These are phyloP conservation scores for Umbelopsis sp. DNA, from an alignment of 371 early-diverging fungal genomes.

Conservation along the genomic window DNA sequence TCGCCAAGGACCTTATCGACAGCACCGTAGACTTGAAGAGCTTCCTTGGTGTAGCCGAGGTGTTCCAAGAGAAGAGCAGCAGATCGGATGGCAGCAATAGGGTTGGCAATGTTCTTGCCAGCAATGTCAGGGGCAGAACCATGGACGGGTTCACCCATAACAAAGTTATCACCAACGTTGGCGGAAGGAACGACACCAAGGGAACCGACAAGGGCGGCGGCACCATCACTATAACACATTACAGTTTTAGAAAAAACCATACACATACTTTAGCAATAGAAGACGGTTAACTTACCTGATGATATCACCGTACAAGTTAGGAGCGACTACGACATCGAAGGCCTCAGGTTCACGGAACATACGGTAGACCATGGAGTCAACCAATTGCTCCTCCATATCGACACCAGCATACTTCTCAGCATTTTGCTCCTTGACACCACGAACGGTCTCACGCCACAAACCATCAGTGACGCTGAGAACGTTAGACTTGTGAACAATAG, in stretches of 20 bases:
- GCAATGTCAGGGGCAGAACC: slow-evolving; percentile 97
- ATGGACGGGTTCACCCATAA: slow-evolving; percentile 95
- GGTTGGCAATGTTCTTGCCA: slow-evolving; percentile 93
- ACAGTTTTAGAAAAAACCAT: background rate
- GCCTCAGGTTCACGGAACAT: slow-evolving; percentile 94
- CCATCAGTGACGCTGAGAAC: slow-evolving; percentile 93
- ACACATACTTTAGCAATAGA: background rate
- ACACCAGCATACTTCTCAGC: slow-evolving; percentile 60
- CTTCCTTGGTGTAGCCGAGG: slow-evolving; percentile 73
- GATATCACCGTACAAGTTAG: slow-evolving; percentile 96
- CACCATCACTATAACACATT: slow-evolving; percentile 72
- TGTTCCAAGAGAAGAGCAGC: slow-evolving; percentile 90
- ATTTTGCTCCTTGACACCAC: slow-evolving; percentile 71
- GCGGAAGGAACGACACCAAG: slow-evolving; percentile 94
- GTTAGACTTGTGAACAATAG: slow-evolving; percentile 96
- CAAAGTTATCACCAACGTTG: slow-evolving; percentile 92
- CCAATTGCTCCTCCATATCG: slow-evolving; percentile 90
- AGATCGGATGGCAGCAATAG: slow-evolving; percentile 91
- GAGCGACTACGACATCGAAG: slow-evolving; percentile 94
- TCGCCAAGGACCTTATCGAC: slow-evolving; percentile 81
- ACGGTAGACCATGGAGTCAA: slow-evolving; percentile 96
- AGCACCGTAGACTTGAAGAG: slow-evolving; percentile 80
- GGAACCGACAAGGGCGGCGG: slow-evolving; percentile 93
- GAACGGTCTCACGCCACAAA: slow-evolving; percentile 89
- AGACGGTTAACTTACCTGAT: slow-evolving; percentile 53